Base-by-base conservation (phyloP, 2,329 filamentous ascomycete genomes). In the Colletotrichum sp. region DNA sequence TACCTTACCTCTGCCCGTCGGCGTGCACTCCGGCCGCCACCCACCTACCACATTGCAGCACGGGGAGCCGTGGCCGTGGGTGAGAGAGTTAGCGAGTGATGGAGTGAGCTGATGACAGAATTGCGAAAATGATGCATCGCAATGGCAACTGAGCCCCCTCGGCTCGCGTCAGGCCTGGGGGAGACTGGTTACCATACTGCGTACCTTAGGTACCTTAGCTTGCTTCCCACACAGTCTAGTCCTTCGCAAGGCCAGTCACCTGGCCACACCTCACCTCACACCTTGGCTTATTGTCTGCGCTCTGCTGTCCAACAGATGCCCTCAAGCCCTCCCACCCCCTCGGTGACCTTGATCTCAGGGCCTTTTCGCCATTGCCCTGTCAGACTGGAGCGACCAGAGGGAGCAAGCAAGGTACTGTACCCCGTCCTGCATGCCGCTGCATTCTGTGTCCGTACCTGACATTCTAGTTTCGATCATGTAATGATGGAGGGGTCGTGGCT, bases 81-180 rank as follows among this genome's bases (percentile, higher is more conserved):
- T 21, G 44, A 28, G 55, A 13, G 55, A 28, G 55, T 26, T 26
- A 28, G 55, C 12, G 24, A 59, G 30, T 26, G 73, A 76, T 73
- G 64, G 57, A 36, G 70, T 73, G 64, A 76, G 73, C 73, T 76
- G 73, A 76, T 73, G 70, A 69, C 73, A 76, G 70, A 66, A 76
- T 74, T 28, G 70, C 74, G 59, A 76, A 69, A 59, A 74, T 76
- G 74, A 69, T 76, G 73, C 70, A 73, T 76, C 64, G 70, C 70
- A 68, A 44, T 26, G 24, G 21, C 44, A 13, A 52, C 52, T 59
- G 62, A 60, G 24, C 62, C 62, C 71, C 60, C 32, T 36, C 60
- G 32, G 57, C 67, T 73, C 34, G 71, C 71, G 55, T 39, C 71
- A 73, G 65, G 66, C 55, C 71, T 69, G 32, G 34, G 65, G 30